Evolutionary conservation across 2,329 filamentous ascomycete genomes (phyloP).

Genomic region (Claviceps pazoutovae): DNA sequence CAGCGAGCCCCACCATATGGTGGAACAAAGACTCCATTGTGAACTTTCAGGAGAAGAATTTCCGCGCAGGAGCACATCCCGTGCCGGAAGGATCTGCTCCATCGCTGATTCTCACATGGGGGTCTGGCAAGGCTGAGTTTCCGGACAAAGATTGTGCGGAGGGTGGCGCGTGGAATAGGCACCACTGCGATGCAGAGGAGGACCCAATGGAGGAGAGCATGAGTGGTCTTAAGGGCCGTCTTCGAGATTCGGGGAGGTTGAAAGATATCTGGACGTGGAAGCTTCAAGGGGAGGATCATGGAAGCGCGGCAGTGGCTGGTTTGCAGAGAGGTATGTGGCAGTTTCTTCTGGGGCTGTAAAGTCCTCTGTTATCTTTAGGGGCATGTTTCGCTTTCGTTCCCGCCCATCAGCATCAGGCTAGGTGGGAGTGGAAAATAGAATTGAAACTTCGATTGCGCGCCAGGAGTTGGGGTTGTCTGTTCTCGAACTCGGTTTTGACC

Average conservation of each 20-base stretch:
- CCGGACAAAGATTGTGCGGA: conserved; percentile 12
- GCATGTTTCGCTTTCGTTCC: too few relatives aligned
- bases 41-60: conserved; percentile 15
- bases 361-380: neutral
- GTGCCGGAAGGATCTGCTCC: conserved; percentile 9
- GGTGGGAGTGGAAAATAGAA: too few relatives aligned
- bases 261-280: conserved; percentile 11
- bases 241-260: conserved; percentile 9
- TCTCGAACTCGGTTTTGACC: too few relatives aligned
- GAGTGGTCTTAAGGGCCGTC: conserved; percentile 8
- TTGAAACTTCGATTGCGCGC: too few relatives aligned
- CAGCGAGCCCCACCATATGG: conserved; percentile 32
- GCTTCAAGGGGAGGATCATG: conserved; percentile 12
- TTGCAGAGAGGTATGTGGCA: neutral
- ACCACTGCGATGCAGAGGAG: conserved; percentile 13
- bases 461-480: too few relatives aligned
- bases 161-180: conserved; percentile 16
- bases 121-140: conserved; percentile 15
- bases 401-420: too few relatives aligned
- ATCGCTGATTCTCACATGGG: conserved; percentile 21
- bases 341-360: neutral
- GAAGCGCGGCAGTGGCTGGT: neutral
- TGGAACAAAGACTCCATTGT: conserved; percentile 31
- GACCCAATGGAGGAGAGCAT: conserved; percentile 6
- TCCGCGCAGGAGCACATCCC: conserved; percentile 6